Percentiles rank a stretch among this genome's conserved stretches.
Evolutionary conservation across 148 eudicot species (phyloP).

Genomic region (Mesembryanthemum crystallinum): DNA sequence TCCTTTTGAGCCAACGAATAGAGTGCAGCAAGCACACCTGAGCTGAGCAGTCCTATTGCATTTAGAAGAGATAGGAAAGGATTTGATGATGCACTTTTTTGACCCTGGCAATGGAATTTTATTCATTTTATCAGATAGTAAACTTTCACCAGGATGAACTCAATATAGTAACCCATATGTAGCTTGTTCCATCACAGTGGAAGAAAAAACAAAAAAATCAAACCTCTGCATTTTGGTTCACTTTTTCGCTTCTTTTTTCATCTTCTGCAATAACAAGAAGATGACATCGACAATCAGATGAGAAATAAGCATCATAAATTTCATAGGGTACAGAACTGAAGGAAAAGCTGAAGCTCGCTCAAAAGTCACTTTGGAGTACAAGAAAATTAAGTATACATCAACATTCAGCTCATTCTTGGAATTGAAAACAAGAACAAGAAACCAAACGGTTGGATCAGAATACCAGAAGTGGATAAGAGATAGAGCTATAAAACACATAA

Average conservation of each 20-base stretch:
- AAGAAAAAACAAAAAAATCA: constrained; percentile 24
- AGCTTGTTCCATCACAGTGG: constrained; percentile 4
- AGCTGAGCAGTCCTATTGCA: constrained; percentile 64
- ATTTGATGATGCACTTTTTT: constrained; percentile 45
- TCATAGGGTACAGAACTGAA: neutral
- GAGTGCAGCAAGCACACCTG: constrained; percentile 75
- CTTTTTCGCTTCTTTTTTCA: constrained; percentile 28
- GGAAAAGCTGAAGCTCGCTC: neutral
- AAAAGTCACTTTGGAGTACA: neutral
- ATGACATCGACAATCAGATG: neutral
- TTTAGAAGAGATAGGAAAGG: constrained; percentile 60
- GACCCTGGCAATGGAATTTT: constrained; percentile 35
- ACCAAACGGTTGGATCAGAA: too few relatives aligned
- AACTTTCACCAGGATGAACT: constrained; percentile 5
- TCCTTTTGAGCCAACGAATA: constrained; percentile 71
- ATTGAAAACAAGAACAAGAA: too few relatives aligned
- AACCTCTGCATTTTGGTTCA: constrained; percentile 53
- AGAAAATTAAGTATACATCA: neutral
- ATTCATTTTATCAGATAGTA: constrained; percentile 18
- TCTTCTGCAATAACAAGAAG: constrained; percentile 41
- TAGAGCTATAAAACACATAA: too few relatives aligned
- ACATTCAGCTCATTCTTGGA: neutral
- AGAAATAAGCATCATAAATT: neutral
- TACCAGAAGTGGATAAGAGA: too few relatives aligned
- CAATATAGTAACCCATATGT: constrained; percentile 1